Evolutionary conservation across 208 protist genomes (phyloP), one percentile per base, ranked within the genome.

Genomic region (Leishmania martiniquensis): DNA sequence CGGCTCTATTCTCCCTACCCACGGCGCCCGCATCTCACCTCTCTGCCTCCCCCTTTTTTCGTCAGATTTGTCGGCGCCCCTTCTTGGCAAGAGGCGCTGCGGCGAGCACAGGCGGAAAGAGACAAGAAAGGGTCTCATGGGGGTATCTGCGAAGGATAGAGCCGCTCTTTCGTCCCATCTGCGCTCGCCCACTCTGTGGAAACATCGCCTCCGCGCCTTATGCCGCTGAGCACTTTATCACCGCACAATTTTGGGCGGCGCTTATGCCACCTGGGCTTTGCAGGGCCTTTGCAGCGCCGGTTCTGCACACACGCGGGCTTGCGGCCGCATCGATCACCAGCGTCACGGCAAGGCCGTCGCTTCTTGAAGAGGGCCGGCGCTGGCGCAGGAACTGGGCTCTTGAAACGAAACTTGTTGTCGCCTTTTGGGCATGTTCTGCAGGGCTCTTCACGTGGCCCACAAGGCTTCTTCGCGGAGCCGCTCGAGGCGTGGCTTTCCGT

Each of bases 401-500:
- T 72, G 0, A 63, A 49, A 12, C 55, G 39, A 32, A 85, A 68
- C 32, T 67, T 87, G 0, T 65, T 88, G 29, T 92, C 75, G 42
- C 85, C 72, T 32, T 92, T 87, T 76, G 85, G 90, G 71, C 15
- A 81, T 32, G 78, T 81, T 22, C 77, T 96, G 49, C 87, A 95
- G 67, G 93, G 91, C 4, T 78, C 82, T 60, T 81, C 89, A 22
- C 82, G 86, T 20, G 85, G 83, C 0, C 59, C 80, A 17, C 79
- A 42, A 3, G 93, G 80, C 13, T 59, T 76, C 60, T 92, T 90
- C 68, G 85, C 87, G 20, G 90, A 95, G 72, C 93, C 93, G 15
- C 68, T 93, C 5, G 89, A 95, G 60, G 81, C 79, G 54, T 97
- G 93, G 91, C 79, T 97, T 17, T 79, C 89, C n/a, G 78, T 87